These are phyloP conservation scores for Salix exigua DNA, from an alignment of 345 rosid genomes.

Conservation along the genomic window DNA sequence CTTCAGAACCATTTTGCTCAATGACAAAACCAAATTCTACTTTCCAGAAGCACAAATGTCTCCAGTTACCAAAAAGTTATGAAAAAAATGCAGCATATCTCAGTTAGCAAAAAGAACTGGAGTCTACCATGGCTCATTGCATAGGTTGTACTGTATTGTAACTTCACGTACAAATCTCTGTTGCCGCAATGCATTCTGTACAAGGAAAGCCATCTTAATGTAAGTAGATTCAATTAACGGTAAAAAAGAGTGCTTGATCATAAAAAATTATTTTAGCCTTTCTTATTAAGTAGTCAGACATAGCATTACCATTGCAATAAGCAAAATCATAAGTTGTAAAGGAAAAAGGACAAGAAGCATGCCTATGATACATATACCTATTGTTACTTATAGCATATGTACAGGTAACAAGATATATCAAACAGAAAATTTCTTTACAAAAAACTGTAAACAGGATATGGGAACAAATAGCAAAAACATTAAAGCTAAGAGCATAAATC, in stretches of 20 bases:
- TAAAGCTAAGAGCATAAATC: not conserved
- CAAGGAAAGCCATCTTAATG: slow-evolving; percentile 10
- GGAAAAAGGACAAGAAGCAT: not conserved
- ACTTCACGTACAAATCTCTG: slow-evolving; percentile 98
- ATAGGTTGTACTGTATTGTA: slow-evolving; percentile 95
- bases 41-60: not conserved
- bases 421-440: no score
- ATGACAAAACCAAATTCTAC: not conserved
- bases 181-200: slow-evolving; percentile 92
- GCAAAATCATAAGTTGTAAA: not conserved
- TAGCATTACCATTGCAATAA: not conserved
- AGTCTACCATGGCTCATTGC: slow-evolving; percentile 97
- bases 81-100: not conserved
- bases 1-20: not conserved
- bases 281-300: not conserved
- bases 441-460: not conserved
- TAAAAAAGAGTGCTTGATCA: not conserved
- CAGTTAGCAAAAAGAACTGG: slow-evolving; percentile 5
- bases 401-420: not conserved
- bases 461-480: not conserved
- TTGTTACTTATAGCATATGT: not conserved
- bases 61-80: slow-evolving; percentile 4
- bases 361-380: not conserved
- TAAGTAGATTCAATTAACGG: slow-evolving; percentile 1
- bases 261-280: not conserved